Conservation (phyloP, 139 green algal genomes). For the Asterochloris sp. region DNA sequence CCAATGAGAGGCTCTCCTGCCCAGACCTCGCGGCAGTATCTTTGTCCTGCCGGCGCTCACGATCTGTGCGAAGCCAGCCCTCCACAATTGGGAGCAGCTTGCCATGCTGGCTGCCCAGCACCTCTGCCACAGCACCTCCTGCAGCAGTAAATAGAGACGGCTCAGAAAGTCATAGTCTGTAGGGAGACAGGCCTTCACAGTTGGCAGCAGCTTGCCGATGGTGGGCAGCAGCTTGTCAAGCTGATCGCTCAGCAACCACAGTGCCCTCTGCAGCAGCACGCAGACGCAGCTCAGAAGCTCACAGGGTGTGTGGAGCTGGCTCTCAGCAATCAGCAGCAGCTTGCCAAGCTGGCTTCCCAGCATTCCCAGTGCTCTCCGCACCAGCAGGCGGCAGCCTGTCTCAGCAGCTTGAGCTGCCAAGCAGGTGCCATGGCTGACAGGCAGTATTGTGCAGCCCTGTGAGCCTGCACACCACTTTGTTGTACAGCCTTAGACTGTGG, state of each 20-base stretch:
- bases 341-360: not conserved
- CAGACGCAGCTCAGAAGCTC: not conserved
- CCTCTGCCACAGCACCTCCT: conserved; percentile 30
- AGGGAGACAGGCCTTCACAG: not conserved
- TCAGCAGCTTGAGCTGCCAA: not conserved
- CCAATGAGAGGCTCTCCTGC: not conserved
- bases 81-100: conserved; percentile 83
- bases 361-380: not conserved
- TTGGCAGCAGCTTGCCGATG: not conserved
- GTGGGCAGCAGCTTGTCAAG: not conserved
- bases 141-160: not conserved
- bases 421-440: not conserved
- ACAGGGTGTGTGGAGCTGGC: no score
- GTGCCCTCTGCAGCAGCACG: not conserved
- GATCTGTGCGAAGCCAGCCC: conserved; percentile 73
- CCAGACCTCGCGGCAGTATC: not conserved
- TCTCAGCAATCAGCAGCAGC: not conserved
- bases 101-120: conserved; percentile 30
- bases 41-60: conserved; percentile 20
- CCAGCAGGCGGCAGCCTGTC: not conserved
- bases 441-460: not conserved
- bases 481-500: not conserved
- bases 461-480: not conserved
- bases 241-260: not conserved
- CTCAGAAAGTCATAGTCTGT: not conserved